Evolutionary conservation across 768 basidiomycete species (phyloP), one percentile per base, ranked within the genome.

Genomic region (Calocybe indica): DNA sequence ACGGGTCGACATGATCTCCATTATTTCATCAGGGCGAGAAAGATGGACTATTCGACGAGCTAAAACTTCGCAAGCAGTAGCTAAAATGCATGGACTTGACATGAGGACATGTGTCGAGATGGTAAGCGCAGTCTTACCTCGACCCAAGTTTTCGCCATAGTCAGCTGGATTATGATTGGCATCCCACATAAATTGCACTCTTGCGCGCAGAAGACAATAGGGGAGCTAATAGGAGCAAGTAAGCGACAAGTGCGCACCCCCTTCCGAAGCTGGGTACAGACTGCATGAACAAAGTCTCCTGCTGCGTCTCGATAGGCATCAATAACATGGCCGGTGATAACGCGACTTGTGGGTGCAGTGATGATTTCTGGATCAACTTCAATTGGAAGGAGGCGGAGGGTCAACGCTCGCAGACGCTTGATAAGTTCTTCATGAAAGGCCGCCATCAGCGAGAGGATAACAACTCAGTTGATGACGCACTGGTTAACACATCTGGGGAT

Each of bases 271-370:
- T 37, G 12, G 3, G 29, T 28, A 61, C 83, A 54, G 58, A 93
- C 90, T 22, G 89, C 88, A 59, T 92, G 88, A 12, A 72, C 63
- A 60, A 93, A 93, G 65, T 95, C 92, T 5, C 94, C 94, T 6
- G 88, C 93, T 15, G 90, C 85, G 43, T 77, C 78, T 28, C 72
- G 75, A 58, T 85, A 97, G 1, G 92, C 81, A 36, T 72, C 69
- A 49, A 97, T 78, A 39, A 95, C 88, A 43, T 74, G 71, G 0
- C 85, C 85, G 0, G 91, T 93, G 38, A 95, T 88, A 43, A 93
- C 74, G 49, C 89, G 78, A 62, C 85, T 88, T 0, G 88, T 92
- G 0, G 92, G 80, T 32, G 85, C 83, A 57, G 73, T 79, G 46
- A 96, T 79, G 15, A 64, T 73, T 32, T 70, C 68, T 3, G 76